Percentiles rank a stretch among this genome's conserved stretches.
These are phyloP conservation scores for Conringia planisiliqua DNA, from an alignment of 345 rosid species.

Conservation along the genomic window DNA sequence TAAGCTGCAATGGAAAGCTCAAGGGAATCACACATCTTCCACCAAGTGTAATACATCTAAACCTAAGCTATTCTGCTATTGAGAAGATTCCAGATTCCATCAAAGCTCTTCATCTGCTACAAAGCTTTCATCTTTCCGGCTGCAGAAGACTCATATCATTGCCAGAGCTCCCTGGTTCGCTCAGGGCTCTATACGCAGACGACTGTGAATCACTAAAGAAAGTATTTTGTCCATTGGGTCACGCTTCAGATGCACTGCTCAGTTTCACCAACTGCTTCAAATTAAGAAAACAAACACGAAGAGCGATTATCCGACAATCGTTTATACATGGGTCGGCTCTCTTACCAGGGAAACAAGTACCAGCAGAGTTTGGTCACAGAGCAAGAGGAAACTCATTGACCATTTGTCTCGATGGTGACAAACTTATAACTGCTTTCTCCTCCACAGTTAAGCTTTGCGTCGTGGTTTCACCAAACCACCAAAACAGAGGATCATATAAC, in stretches of 20 bases:
- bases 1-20: neutral
- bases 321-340: neutral
- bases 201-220: neutral
- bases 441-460: neutral
- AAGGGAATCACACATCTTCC: neutral
- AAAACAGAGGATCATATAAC: neutral
- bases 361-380: neutral
- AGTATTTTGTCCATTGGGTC: neutral
- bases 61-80: neutral
- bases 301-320: neutral
- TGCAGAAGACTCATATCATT: slow-evolving; percentile 4
- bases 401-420: neutral
- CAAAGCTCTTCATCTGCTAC: neutral
- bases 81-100: neutral
- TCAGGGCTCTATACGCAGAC: neutral
- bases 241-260: rapidly evolving
- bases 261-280: slow-evolving; percentile 7
- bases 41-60: neutral
- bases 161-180: neutral
- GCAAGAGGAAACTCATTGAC: neutral
- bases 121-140: neutral
- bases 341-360: neutral
- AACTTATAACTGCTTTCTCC: neutral
- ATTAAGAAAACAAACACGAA: neutral
- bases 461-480: neutral